Conservation (phyloP, 345 rosid species). For the Draba incana region DNA sequence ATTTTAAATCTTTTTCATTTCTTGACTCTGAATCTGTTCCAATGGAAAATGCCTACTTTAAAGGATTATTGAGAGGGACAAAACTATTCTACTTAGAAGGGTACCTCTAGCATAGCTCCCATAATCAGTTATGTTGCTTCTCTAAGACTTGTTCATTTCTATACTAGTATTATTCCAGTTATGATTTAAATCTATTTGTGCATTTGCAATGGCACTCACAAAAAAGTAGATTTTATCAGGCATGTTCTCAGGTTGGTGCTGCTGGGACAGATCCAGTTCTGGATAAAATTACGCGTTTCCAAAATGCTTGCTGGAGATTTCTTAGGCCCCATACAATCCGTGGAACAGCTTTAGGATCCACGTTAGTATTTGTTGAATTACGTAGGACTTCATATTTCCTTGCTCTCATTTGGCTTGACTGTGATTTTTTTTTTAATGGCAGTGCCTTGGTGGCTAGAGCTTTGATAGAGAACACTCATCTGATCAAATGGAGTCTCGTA, state of each 20-base stretch:
- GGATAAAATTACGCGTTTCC: slow-evolving; percentile 62
- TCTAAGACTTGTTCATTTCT: slow-evolving; percentile 1
- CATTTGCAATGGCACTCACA: slow-evolving; percentile 30
- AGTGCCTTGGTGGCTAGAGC: slow-evolving; percentile 94
- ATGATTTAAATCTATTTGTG: background rate
- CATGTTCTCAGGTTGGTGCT: slow-evolving; percentile 73
- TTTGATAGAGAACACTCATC: slow-evolving; percentile 75
- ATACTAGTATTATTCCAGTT: background rate
- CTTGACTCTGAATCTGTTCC: slow-evolving; percentile 5
- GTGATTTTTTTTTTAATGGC: slow-evolving; percentile 38
- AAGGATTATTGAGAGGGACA: slow-evolving; percentile 4
- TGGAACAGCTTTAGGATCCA: slow-evolving; percentile 87
- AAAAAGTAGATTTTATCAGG: slow-evolving; percentile 55
- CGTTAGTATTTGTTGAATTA: slow-evolving; percentile 46
- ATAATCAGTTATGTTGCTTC: background rate
- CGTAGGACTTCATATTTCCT: background rate
- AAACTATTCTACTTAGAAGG: too few species aligned
- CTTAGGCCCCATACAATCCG: slow-evolving; percentile 96
- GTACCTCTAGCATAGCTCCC: too few species aligned
- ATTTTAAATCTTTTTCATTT: slow-evolving; percentile 11
- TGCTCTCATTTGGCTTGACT: slow-evolving; percentile 23
- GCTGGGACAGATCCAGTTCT: slow-evolving; percentile 76
- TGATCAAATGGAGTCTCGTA: slow-evolving; percentile 82
- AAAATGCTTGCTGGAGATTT: slow-evolving; percentile 96
- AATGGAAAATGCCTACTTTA: slow-evolving; percentile 4